These are phyloP conservation scores for Spinellus fusiger DNA, from an alignment of 192 early-diverging fungal species.

Conservation along the genomic window DNA sequence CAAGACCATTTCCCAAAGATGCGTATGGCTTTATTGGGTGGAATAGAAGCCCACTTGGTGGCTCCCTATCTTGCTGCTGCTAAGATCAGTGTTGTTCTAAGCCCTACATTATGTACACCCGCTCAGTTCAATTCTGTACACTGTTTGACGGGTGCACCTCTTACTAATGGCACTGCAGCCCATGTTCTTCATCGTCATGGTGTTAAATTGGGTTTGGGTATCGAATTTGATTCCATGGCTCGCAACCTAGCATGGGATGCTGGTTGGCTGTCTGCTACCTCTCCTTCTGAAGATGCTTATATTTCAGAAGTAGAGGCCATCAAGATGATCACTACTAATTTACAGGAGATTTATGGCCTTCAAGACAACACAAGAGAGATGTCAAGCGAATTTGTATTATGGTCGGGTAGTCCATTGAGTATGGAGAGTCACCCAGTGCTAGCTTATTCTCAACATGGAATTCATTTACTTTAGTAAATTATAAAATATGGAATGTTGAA, in stretches of 20 bases:
- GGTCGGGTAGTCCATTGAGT: constrained; percentile 59
- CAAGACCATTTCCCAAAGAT: constrained; percentile 36
- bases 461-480: no score
- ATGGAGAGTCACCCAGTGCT: constrained; percentile 37
- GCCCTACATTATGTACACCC: constrained; percentile 61
- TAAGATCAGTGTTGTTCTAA: constrained; percentile 58
- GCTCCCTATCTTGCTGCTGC: constrained; percentile 48
- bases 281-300: constrained; percentile 15
- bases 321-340: constrained; percentile 62
- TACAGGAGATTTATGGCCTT: constrained; percentile 60
- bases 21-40: constrained; percentile 53
- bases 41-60: constrained; percentile 61
- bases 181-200: constrained; percentile 49
- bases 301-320: constrained; percentile 60
- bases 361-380: neutral
- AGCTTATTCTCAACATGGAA: constrained; percentile 12
- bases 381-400: constrained; percentile 46
- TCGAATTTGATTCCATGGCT: constrained; percentile 42
- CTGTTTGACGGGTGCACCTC: constrained; percentile 52
- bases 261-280: constrained; percentile 53
- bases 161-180: constrained; percentile 43
- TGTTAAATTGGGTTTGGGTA: constrained; percentile 56
- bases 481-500: no score
- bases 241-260: constrained; percentile 75
- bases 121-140: constrained; percentile 48